These are phyloP conservation scores for Phalaenopsis equestris DNA, from an alignment of 106 monocot genomes.

Conservation along the genomic window DNA sequence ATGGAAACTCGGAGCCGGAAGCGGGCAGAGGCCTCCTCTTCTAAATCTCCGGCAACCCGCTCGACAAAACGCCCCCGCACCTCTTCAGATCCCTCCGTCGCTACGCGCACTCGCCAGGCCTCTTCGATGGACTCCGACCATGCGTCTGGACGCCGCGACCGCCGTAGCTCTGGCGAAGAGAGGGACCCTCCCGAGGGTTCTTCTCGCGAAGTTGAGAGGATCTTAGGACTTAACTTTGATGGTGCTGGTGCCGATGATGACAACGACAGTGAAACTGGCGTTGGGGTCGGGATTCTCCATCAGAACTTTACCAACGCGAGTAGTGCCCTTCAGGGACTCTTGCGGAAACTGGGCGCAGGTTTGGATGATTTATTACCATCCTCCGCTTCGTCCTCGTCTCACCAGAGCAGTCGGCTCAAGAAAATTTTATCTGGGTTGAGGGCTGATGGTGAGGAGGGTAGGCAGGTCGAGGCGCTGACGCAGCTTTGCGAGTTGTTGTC, in stretches of 20 bases:
- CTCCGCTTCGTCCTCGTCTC: slow-evolving; percentile 39
- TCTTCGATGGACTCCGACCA: slow-evolving; percentile 22
- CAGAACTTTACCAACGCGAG: slow-evolving; percentile 75
- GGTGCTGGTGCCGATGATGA: slow-evolving; percentile 39
- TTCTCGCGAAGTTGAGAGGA: slow-evolving; percentile 40
- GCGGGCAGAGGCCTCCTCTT: slow-evolving; percentile 98
- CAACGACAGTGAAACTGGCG: slow-evolving; percentile 38
- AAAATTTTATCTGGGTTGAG: slow-evolving; percentile 73
- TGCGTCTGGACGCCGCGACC: slow-evolving; percentile 17
- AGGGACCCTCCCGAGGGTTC: slow-evolving; percentile 47
- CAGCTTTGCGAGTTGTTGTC: slow-evolving; percentile 97
- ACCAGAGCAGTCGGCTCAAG: slow-evolving; percentile 66
- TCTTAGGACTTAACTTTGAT: slow-evolving; percentile 54
- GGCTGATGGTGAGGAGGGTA: slow-evolving; percentile 86
- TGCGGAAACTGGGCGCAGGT: slow-evolving; percentile 89
- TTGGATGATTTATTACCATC: slow-evolving; percentile 88
- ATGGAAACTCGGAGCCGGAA: slow-evolving; percentile 99
- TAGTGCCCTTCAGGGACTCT: slow-evolving; percentile 82
- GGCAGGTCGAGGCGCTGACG: slow-evolving; percentile 84
- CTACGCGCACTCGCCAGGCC: slow-evolving; percentile 12
- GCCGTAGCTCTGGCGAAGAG: slow-evolving; percentile 46
- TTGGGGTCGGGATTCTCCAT: slow-evolving; percentile 42
- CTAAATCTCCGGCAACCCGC: slow-evolving; percentile 36
- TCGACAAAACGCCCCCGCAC: slow-evolving; percentile 56
- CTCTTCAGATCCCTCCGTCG: slow-evolving; percentile 10